Percentiles rank a stretch among this genome's conserved stretches.
These are phyloP conservation scores for Peronospora destructor DNA, from an alignment of 352 stramenopile genomes.

Conservation along the genomic window DNA sequence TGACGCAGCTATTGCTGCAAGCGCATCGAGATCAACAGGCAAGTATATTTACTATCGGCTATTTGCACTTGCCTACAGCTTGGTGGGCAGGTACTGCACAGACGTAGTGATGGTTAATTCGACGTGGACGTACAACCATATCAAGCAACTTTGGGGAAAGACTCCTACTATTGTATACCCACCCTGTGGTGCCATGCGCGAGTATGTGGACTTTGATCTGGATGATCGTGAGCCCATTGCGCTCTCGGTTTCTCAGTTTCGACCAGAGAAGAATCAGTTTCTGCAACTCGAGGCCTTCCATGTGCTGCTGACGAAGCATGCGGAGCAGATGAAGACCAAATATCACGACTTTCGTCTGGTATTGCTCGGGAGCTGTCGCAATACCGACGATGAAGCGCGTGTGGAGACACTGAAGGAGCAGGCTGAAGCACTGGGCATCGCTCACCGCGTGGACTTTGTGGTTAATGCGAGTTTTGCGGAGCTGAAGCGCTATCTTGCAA, in stretches of 20 bases:
- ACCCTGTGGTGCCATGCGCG: constrained; percentile 88
- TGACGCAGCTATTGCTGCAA: constrained; percentile 69
- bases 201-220: constrained; percentile 65
- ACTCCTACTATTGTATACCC: constrained; percentile 88
- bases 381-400: constrained; percentile 87
- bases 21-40: constrained; percentile 63
- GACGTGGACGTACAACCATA: constrained; percentile 95
- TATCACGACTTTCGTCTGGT: constrained; percentile 86
- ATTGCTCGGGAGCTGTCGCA: constrained; percentile 93
- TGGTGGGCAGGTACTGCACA: constrained; percentile 77
- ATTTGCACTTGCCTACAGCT: constrained; percentile 90
- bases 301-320: constrained; percentile 49
- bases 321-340: constrained; percentile 33
- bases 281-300: constrained; percentile 91
- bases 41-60: constrained; percentile 96
- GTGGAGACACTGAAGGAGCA: constrained; percentile 85
- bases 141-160: constrained; percentile 89
- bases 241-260: constrained; percentile 96
- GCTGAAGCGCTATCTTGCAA: constrained; percentile 84
- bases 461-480: constrained; percentile 92
- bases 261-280: constrained; percentile 98
- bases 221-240: constrained; percentile 65
- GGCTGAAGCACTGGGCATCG: constrained; percentile 67
- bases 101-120: constrained; percentile 97
- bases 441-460: constrained; percentile 87